Conservation (phyloP, 768 basidiomycete genomes). For the Sistotremastrum suecicum region DNA sequence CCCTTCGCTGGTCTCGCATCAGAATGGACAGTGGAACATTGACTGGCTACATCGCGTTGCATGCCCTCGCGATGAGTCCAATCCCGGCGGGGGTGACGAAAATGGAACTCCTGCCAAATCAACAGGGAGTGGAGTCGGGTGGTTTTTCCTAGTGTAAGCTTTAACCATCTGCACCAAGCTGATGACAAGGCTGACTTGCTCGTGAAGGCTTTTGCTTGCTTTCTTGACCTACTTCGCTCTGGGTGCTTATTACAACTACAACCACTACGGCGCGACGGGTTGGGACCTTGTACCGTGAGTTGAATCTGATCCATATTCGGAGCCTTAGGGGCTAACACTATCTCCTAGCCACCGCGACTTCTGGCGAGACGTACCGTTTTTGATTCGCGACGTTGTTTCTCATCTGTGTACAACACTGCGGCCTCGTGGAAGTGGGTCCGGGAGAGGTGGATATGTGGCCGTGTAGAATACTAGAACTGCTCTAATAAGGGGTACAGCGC, state of each 20-base stretch:
- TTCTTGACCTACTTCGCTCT: slow-evolving; percentile 58
- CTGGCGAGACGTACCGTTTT: slow-evolving; percentile 81
- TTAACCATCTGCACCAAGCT: neutral
- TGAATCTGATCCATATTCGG: slow-evolving; percentile 1
- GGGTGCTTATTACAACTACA: slow-evolving; percentile 81
- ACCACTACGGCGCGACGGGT: slow-evolving; percentile 74
- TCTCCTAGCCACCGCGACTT: slow-evolving; percentile 66
- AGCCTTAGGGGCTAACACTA: neutral
- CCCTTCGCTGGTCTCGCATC: slow-evolving; percentile 39
- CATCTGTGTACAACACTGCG: slow-evolving; percentile 66
- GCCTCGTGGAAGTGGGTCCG: slow-evolving; percentile 40
- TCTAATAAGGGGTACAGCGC: no score
- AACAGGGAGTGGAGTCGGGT: slow-evolving; percentile 67
- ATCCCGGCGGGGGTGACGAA: slow-evolving; percentile 13
- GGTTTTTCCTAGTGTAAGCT: slow-evolving; percentile 76
- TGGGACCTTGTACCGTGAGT: slow-evolving; percentile 75
- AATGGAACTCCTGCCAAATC: slow-evolving; percentile 12
- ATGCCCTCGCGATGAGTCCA: slow-evolving; percentile 30
- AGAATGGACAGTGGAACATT: slow-evolving; percentile 36
- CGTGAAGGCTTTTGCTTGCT: slow-evolving; percentile 42
- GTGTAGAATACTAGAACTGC: slow-evolving; percentile 25
- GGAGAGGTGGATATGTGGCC: slow-evolving; percentile 62
- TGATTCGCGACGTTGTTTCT: slow-evolving; percentile 62
- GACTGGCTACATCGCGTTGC: slow-evolving; percentile 50
- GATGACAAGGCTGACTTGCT: neutral